Conservation (phyloP, 2,329 filamentous ascomycete species). For the Fusarium xyrophilum region DNA sequence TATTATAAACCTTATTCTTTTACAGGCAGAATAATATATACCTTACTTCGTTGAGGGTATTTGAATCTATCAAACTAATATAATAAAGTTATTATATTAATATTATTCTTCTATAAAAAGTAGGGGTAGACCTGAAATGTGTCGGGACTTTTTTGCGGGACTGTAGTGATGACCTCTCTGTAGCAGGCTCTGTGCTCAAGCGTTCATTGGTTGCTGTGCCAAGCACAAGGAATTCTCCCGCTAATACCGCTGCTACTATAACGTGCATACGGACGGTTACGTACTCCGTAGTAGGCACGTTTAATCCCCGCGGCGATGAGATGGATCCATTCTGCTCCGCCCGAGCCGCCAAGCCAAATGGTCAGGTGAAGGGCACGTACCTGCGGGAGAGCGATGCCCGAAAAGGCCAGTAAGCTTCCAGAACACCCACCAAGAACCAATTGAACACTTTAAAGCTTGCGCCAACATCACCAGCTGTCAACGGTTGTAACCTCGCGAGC, state of each 20-base stretch:
- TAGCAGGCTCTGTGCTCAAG: conserved; percentile 8
- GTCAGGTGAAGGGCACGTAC: conserved; percentile 33
- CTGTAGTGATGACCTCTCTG: conserved; percentile 40
- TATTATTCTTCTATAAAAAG: too few species aligned
- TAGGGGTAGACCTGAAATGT: too few species aligned
- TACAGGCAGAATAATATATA: too few species aligned
- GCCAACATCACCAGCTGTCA: conserved; percentile 7
- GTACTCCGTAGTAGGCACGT: neutral
- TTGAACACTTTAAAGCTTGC: conserved; percentile 12
- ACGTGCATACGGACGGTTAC: neutral
- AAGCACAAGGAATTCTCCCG: neutral
- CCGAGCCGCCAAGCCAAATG: conserved; percentile 13
- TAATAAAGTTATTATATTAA: too few species aligned
- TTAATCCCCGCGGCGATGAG: conserved; percentile 13
- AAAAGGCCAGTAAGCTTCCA: conserved; percentile 43
- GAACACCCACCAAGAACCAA: conserved; percentile 25
- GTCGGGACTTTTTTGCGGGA: too few species aligned
- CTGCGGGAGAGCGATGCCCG: conserved; percentile 30
- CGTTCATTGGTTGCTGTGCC: conserved; percentile 29
- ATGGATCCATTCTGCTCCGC: conserved; percentile 2
- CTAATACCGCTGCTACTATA: conserved; percentile 2
- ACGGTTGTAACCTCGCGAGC: conserved; percentile 1
- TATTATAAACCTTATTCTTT: too few species aligned
- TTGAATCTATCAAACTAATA: too few species aligned
- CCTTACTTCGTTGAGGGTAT: too few species aligned